These are phyloP conservation scores for Colletotrichum agaves DNA, from an alignment of 2,329 filamentous ascomycete genomes.

Conservation along the genomic window DNA sequence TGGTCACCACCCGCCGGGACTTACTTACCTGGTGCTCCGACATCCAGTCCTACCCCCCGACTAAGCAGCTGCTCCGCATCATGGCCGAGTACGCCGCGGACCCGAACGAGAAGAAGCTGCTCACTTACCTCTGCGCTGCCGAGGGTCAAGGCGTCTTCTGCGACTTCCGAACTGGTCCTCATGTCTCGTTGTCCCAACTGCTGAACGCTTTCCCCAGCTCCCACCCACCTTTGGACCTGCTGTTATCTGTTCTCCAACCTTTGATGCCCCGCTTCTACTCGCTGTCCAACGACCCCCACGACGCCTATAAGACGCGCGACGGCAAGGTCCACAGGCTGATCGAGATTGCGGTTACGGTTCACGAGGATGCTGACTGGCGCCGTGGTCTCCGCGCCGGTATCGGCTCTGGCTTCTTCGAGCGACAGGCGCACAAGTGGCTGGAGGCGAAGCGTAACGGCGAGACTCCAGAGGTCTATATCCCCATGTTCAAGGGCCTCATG, in stretches of 20 bases:
- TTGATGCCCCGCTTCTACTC: conserved; percentile 99
- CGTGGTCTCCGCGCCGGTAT: conserved; percentile 81
- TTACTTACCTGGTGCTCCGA: conserved; percentile 97
- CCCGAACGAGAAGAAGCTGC: conserved; percentile 86
- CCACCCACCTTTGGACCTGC: conserved; percentile 84
- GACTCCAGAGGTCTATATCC: conserved; percentile 75
- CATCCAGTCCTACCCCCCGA: conserved; percentile 91
- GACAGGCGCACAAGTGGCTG: conserved; percentile 79
- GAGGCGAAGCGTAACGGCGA: conserved; percentile 72
- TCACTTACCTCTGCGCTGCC: conserved; percentile 85
- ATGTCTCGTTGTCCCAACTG: conserved; percentile 86
- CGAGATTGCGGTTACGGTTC: conserved; percentile 96
- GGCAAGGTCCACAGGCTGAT: conserved; percentile 81
- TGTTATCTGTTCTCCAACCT: conserved; percentile 83
- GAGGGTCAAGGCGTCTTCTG: conserved; percentile 95
- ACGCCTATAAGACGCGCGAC: conserved; percentile 75
- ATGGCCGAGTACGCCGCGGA: conserved; percentile 86
- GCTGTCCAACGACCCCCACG: conserved; percentile 92
- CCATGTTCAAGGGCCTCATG: conserved; percentile 99
- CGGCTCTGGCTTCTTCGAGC: conserved; percentile 92
- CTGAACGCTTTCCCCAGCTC: conserved; percentile 92
- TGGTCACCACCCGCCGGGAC: conserved; percentile 91
- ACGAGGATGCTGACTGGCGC: conserved; percentile 85
- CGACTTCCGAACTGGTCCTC: conserved; percentile 89
- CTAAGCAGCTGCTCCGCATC: conserved; percentile 85